Base-by-base conservation (phyloP, 116 monocot genomes). In the Phalaenopsis hybrid region DNA sequence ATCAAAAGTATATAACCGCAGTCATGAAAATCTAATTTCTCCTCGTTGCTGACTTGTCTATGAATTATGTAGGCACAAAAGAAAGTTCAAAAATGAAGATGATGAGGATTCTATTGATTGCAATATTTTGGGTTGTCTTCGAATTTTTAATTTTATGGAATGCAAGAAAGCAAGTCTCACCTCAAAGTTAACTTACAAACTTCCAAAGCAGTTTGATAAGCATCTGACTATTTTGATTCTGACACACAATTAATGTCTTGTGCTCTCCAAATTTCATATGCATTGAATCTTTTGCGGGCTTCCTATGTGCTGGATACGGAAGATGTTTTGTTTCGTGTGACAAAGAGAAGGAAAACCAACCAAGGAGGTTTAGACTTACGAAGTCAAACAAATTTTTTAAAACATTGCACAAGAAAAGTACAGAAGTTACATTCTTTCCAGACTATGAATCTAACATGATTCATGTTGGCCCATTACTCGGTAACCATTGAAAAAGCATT, bases 241-340 rank as follows among this genome's bases (percentile, higher is more conserved):
- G 0, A 11, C 12, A 50, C 50, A 50, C 8, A 50, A 50, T 50
- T 50, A 2, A 50, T 50, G 12, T 8, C 50, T 12, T 50, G 10
- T 50, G 50, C 50, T 50, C 9, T 50, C 50, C 50, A 9, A 50
- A 50, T 9, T 50, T 50, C 55, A 55, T 4, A 55, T 55, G 55
- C 2, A 55, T 15, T 55, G 55, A 12, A 55, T 55, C 17, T 55
- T 12, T 41, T 15, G 28, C 83, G 93, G 93, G 90, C 91, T 28
- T 88, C 89, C 44, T 96, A 93, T 84, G 95, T 96, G 48, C 86
- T 96, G 37, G 91, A 96, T 44, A 96, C 95, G 15, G 91, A 93
- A 82, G 95, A 96, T 85, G 76, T 88, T 68, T 89, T 96, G 49
- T 87, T 80, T 55, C 90, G 91, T 20, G 20, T 28, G 80, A 20